Percentiles rank a stretch among this genome's conserved stretches.
Conservation (phyloP, 441 rosid genomes). For the Raphanus hybrid region DNA sequence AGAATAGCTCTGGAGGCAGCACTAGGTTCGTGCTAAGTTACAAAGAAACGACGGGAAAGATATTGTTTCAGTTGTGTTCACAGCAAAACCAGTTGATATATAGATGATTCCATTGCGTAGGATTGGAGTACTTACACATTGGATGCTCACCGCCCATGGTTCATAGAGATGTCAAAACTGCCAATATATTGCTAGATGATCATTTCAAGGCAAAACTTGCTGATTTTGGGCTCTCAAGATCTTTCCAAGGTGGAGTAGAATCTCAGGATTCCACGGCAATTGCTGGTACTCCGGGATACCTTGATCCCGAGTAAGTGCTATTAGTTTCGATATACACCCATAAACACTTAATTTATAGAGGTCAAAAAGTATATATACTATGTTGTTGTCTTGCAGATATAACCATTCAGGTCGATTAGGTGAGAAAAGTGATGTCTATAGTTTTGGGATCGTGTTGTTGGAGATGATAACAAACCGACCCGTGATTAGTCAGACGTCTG, state of each 20-base stretch:
- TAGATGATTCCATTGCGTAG: slow-evolving; percentile 8
- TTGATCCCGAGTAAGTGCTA: slow-evolving; percentile 53
- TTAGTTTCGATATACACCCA: too few relatives aligned
- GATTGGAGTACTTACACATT: slow-evolving; percentile 44
- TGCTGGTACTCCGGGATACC: slow-evolving; percentile 45
- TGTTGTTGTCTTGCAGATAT: not conserved
- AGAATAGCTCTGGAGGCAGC: slow-evolving; percentile 44
- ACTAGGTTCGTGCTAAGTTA: slow-evolving; percentile 40
- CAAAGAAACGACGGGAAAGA: too few relatives aligned
- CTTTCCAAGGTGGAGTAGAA: slow-evolving; percentile 24
- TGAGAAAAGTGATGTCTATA: slow-evolving; percentile 27
- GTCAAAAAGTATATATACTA: too few relatives aligned
- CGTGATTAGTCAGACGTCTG: slow-evolving; percentile 4
- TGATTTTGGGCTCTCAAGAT: slow-evolving; percentile 49
- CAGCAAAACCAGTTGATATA: too few relatives aligned
- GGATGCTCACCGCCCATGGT: slow-evolving; percentile 48
- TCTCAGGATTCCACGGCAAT: slow-evolving; percentile 28
- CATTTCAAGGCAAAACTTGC: slow-evolving; percentile 42
- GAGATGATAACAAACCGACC: slow-evolving; percentile 30
- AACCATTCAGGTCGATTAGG: too few relatives aligned
- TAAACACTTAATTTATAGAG: too few relatives aligned
- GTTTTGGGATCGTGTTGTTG: slow-evolving; percentile 19
- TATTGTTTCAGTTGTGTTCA: too few relatives aligned
- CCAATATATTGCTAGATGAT: slow-evolving; percentile 46
- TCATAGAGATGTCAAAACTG: slow-evolving; percentile 47